Evolutionary conservation across 2,329 filamentous ascomycete species (phyloP).

Genomic region (Fusarium sp.): DNA sequence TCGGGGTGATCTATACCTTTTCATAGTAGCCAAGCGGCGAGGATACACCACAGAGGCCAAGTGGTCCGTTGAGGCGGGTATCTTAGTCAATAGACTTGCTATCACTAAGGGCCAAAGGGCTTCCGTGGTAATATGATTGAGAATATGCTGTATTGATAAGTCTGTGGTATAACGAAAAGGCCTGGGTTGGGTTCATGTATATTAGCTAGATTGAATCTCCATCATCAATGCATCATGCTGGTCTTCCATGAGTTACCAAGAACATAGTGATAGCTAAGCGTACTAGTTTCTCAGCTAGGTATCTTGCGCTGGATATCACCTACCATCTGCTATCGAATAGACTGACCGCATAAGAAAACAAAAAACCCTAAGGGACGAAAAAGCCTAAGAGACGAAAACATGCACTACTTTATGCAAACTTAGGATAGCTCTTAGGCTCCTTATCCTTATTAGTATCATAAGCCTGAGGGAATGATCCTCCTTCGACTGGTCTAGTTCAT

Average conservation of each 20-base stretch:
- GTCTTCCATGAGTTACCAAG: neutral
- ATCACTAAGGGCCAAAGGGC: neutral
- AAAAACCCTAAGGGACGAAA: too few species aligned
- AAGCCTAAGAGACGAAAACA: too few species aligned
- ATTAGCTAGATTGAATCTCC: neutral
- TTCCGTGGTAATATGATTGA: neutral
- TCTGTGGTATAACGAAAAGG: neutral
- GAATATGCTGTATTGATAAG: neutral
- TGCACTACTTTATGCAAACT: too few species aligned
- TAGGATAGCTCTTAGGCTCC: too few species aligned
- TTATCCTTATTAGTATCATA: too few species aligned
- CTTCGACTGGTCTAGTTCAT: neutral
- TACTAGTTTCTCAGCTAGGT: too few species aligned
- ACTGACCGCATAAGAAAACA: too few species aligned
- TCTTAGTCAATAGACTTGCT: slow-evolving; percentile 2
- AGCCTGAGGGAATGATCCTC: neutral
- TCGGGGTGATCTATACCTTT: neutral
- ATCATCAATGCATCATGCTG: neutral
- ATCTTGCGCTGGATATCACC: too few species aligned
- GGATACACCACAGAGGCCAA: neutral
- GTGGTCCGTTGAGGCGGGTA: neutral
- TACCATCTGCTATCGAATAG: too few species aligned
- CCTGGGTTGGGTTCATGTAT: neutral
- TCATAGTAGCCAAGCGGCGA: neutral
- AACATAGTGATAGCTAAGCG: too few species aligned